A percentile compares a stretch with the other conserved stretches of the same genome.
These are phyloP conservation scores for Casaregolazyma suthepensis DNA, from an alignment of 1,139 yeast genomes.

Conservation along the genomic window DNA sequence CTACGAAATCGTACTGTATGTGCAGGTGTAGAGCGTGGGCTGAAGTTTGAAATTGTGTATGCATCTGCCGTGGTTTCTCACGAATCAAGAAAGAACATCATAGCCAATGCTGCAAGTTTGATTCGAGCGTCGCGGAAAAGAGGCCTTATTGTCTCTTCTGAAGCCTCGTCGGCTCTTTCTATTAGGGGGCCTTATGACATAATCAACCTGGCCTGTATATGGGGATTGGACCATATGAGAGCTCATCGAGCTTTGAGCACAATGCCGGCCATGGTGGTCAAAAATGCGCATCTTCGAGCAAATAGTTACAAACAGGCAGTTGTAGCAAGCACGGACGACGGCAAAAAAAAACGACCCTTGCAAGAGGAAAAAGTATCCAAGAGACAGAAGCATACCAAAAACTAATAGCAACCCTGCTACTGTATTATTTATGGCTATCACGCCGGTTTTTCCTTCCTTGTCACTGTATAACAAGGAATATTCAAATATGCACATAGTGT, in stretches of 20 bases:
- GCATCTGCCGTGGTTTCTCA: conserved; percentile 27
- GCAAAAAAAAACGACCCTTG: conserved; percentile 5
- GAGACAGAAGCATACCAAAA: conserved; percentile 6
- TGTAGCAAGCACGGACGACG: background rate
- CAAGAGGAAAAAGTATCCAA: conserved; percentile 4
- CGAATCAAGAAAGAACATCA: conserved; percentile 50
- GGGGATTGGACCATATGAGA: conserved; percentile 63
- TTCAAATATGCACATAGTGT: conserved; percentile 34
- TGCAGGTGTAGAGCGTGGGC: conserved; percentile 76
- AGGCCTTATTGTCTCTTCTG: conserved; percentile 76
- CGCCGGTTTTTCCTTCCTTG: conserved; percentile 2
- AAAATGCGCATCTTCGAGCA: conserved; percentile 65
- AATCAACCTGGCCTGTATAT: conserved; percentile 53
- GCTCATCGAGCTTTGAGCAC: conserved; percentile 56
- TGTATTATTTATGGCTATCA: background rate
- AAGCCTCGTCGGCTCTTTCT: conserved; percentile 55
- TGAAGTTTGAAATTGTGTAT: conserved; percentile 75
- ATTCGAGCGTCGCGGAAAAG: conserved; percentile 78
- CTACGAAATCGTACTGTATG: conserved; percentile 80
- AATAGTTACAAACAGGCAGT: conserved; percentile 45
- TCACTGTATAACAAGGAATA: conserved; percentile 35
- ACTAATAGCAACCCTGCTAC: no score
- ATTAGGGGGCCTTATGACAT: conserved; percentile 65
- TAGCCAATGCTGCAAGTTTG: conserved; percentile 66
- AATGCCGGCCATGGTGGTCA: conserved; percentile 55